Evolutionary conservation across 306 rosid species (phyloP).

Genomic region (Boehmeria nivea): DNA sequence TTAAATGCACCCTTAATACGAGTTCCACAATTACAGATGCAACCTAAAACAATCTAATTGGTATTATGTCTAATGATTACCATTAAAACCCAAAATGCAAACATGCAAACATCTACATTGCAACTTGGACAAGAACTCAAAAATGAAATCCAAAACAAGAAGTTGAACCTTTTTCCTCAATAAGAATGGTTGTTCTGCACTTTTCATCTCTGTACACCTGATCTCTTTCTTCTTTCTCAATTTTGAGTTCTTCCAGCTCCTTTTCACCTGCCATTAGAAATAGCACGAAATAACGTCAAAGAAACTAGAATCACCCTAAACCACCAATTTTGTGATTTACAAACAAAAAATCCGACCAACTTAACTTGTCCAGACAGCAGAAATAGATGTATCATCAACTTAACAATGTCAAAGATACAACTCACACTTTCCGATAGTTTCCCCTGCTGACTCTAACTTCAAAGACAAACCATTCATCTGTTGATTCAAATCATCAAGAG

Average conservation of each 20-base stretch:
- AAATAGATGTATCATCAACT: not conserved
- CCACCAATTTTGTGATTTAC: not conserved
- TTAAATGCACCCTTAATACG: not conserved
- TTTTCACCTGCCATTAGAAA: constrained; percentile 47
- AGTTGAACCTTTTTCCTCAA: constrained; percentile 59
- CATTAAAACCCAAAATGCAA: not conserved
- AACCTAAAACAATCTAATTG: not conserved
- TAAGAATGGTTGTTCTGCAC: constrained; percentile 41
- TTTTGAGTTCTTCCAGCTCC: constrained; percentile 54
- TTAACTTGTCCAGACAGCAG: no score
- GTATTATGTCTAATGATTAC: not conserved
- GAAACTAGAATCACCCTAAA: not conserved
- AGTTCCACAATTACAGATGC: not conserved
- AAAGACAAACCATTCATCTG: constrained; percentile 61
- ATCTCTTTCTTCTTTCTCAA: constrained; percentile 49
- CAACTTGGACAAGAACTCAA: not conserved
- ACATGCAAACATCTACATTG: not conserved
- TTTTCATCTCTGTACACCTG: constrained; percentile 49
- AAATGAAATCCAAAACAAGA: constrained; percentile 13
- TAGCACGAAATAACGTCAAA: constrained; percentile 12
- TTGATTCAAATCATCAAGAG: constrained; percentile 64
- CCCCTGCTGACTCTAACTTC: constrained; percentile 59
- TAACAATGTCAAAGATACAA: constrained; percentile 3
- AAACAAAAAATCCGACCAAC: not conserved
- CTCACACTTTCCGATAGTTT: constrained; percentile 59